phyloP scores from a whole-genome alignment of 2,329 filamentous ascomycete species.

The Teratosphaeria epicoccoides region DNA sequence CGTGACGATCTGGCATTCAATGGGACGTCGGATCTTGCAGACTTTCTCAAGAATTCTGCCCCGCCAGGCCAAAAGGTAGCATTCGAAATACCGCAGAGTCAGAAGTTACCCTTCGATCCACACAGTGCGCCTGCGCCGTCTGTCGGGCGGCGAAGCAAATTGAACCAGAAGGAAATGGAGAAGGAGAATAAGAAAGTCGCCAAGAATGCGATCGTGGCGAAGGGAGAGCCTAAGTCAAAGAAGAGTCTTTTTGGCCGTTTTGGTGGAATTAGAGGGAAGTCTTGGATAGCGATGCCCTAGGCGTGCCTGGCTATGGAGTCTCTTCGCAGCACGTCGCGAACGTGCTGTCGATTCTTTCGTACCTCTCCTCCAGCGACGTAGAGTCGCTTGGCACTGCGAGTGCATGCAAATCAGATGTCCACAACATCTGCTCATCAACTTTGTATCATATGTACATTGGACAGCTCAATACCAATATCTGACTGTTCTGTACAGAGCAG shows the following conservation, averaged over 20 bases:
- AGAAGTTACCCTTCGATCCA: slow-evolving; percentile 1
- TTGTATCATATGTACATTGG: not conserved
- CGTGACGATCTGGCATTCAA: not conserved
- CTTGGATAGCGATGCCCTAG: not conserved
- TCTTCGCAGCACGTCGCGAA: not conserved
- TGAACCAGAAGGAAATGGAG: slow-evolving; percentile 10
- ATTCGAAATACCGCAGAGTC: slow-evolving; percentile 20
- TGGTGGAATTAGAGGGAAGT: not conserved
- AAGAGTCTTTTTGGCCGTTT: not conserved
- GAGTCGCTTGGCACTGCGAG: no score
- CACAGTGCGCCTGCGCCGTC: slow-evolving; percentile 10
- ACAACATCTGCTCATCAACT: no score
- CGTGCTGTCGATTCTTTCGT: not conserved
- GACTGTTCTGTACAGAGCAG: no score
- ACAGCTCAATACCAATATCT: no score
- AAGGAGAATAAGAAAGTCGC: slow-evolving; percentile 6
- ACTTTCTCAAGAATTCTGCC: slow-evolving; percentile 32
- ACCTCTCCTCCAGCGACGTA: not conserved
- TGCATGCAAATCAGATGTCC: no score
- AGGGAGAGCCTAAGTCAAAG: not conserved
- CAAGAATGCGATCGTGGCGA: not conserved
- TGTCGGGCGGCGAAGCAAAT: slow-evolving; percentile 7
- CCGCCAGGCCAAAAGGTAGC: slow-evolving; percentile 16
- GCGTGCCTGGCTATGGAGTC: no score
- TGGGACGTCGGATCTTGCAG: slow-evolving; percentile 8